Percentiles rank a stretch among this genome's conserved stretches.
Conservation (phyloP, 768 basidiomycete species). For the Hygrocybe punicea region DNA sequence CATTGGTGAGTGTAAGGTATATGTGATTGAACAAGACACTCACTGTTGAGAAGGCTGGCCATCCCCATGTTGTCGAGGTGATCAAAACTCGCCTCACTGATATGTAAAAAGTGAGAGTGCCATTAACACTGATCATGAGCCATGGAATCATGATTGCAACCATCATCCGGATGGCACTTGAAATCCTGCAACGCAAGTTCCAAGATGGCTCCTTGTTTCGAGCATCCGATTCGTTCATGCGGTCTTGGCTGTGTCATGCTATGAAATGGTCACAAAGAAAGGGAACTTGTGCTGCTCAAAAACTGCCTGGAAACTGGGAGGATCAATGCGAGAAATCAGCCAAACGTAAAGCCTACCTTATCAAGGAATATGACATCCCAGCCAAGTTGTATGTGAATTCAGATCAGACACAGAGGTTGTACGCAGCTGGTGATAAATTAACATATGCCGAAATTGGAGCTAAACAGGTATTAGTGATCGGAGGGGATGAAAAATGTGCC, state of each 20-base stretch:
- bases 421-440: no score
- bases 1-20: neutral
- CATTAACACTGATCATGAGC: constrained; percentile 14
- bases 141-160: constrained; percentile 30
- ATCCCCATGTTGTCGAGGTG: neutral
- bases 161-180: constrained; percentile 21
- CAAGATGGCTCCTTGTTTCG: constrained; percentile 26
- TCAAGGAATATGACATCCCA: no score
- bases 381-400: no score
- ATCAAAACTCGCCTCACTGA: no score
- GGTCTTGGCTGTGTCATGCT: constrained; percentile 13
- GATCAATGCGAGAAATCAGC: no score
- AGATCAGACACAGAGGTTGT: no score
- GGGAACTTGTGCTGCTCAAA: neutral
- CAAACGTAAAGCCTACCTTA: no score
- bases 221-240: constrained; percentile 9
- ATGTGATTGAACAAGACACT: neutral
- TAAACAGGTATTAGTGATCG: no score
- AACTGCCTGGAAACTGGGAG: neutral
- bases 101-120: constrained; percentile 5
- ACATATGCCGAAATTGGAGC: no score
- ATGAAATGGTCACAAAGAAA: neutral
- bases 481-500: no score
- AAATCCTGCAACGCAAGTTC: constrained; percentile 23
- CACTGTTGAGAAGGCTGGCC: neutral